Evolutionary conservation across 2,329 filamentous ascomycete species (phyloP).

Genomic region (Rhexocercosporidium sp.): DNA sequence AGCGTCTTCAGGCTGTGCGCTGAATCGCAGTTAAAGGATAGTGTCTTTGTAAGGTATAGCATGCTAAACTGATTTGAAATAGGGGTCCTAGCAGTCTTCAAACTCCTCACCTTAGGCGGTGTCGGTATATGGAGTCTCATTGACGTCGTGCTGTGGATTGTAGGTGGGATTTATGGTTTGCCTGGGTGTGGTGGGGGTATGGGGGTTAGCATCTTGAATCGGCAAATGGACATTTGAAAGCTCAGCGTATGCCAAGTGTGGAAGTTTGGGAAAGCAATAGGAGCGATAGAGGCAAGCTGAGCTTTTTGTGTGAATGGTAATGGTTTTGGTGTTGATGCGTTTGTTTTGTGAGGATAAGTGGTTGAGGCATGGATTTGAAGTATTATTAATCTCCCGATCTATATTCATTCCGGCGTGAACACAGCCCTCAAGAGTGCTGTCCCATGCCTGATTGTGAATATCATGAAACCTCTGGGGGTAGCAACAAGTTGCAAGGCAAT

Average conservation of each 20-base stretch:
- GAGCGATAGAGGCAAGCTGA: too few species aligned
- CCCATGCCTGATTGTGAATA: too few species aligned
- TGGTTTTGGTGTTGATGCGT: neutral
- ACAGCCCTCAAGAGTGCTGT: neutral
- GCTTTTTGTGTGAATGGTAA: too few species aligned
- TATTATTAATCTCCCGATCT: too few species aligned
- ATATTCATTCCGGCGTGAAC: neutral
- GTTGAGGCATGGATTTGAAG: too few species aligned
- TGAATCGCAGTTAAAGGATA: too few species aligned
- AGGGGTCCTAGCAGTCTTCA: slow-evolving; percentile 3
- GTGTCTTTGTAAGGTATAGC: too few species aligned
- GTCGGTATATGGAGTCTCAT: neutral
- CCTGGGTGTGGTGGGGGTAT: neutral
- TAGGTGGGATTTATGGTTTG: neutral
- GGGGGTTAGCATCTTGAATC: neutral
- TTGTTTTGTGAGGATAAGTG: neutral
- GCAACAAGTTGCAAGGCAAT: too few species aligned
- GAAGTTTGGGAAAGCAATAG: neutral
- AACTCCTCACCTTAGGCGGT: neutral
- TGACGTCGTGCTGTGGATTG: slow-evolving; percentile 1
- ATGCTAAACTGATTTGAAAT: neutral
- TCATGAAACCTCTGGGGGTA: too few species aligned
- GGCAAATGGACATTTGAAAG: too few species aligned
- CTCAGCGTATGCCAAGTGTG: too few species aligned
- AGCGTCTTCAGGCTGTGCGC: too few species aligned